Base-by-base conservation (phyloP, 164 flowering plant genomes). In the Piper longum region DNA sequence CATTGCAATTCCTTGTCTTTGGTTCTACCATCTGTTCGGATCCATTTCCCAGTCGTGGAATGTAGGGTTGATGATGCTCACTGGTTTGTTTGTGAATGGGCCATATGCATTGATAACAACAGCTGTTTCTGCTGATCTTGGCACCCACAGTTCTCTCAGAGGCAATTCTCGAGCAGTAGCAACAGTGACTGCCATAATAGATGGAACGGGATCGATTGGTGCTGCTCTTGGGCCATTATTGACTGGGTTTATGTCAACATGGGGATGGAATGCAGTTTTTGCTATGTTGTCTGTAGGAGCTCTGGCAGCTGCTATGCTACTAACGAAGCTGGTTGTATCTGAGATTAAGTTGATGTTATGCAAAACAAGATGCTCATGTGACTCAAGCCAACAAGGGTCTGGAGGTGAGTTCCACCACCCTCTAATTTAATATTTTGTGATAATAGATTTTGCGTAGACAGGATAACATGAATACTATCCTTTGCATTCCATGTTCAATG, bases 101-200 rank as follows among this genome's bases (percentile, higher is more conserved):
- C 96, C 98, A 4, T 87, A 91, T 68, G 95, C 96, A 17, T 88
- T 91, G 19, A 91, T 91, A 61, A 89, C 98, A 40, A 91, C 98
- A 43, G 98, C 96, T 16, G 98, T 91, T 57, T 91, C 98, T 41
- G 92, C 96, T 1, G 98, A 91, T 74, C 88, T 91, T 59, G 98
- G 98, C 0, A 89, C 98, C 16, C 98, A 91, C 65, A 76, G 75
- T 43, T 87, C 96, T 64, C 76, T 91, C 19, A 85, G 66, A 73
- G 92, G 96, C 41, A 78, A 85, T 72, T 84, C 90, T 43, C 76
- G 96, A 58, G 96, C 96, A 36, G 64, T 91, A 69, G 96, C 98
- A 55, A 91, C 98, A 2, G 98, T 91, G 43, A 89, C 98, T 43
- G 96, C 98, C n/a, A 91, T 91, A 16, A 89, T 91, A 59, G 95